These are phyloP conservation scores for Magnolia kwangsiensis DNA, from an alignment of 164 flowering plant species.

Conservation along the genomic window DNA sequence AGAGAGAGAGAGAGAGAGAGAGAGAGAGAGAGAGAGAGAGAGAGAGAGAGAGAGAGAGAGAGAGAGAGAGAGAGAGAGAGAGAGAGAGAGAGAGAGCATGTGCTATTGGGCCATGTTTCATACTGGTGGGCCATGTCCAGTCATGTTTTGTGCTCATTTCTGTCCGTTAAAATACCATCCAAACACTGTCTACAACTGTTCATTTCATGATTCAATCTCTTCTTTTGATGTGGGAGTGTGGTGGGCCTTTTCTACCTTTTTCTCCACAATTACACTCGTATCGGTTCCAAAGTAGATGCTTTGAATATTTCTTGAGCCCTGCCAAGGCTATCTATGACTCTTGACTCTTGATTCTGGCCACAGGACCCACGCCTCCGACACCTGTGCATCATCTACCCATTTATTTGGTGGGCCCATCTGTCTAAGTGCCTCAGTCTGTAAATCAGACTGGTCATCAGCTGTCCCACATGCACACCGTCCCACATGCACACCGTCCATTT, in stretches of 20 bases:
- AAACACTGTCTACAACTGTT: constrained; percentile 9
- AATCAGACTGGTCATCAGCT: background rate
- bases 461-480: no score
- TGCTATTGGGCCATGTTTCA: background rate
- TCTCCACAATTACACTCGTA: background rate
- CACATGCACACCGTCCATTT: no score
- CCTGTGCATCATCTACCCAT: background rate
- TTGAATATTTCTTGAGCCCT: background rate
- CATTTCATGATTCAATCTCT: constrained; percentile 39
- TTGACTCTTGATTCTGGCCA: background rate
- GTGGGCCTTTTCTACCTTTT: constrained; percentile 18
- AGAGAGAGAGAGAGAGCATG: constrained; percentile 17
- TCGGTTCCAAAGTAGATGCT: background rate
- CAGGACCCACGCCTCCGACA: background rate
- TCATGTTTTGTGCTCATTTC: background rate
- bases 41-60: constrained; percentile 4
- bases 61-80: constrained; percentile 3
- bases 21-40: constrained; percentile 5
- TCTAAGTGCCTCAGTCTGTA: background rate
- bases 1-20: no score
- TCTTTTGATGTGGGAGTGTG: constrained; percentile 35
- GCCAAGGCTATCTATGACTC: background rate
- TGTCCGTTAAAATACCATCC: background rate
- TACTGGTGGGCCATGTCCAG: background rate
- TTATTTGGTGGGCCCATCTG: background rate